These are phyloP conservation scores for Garcia nutans DNA, from an alignment of 345 rosid species.

Conservation along the genomic window DNA sequence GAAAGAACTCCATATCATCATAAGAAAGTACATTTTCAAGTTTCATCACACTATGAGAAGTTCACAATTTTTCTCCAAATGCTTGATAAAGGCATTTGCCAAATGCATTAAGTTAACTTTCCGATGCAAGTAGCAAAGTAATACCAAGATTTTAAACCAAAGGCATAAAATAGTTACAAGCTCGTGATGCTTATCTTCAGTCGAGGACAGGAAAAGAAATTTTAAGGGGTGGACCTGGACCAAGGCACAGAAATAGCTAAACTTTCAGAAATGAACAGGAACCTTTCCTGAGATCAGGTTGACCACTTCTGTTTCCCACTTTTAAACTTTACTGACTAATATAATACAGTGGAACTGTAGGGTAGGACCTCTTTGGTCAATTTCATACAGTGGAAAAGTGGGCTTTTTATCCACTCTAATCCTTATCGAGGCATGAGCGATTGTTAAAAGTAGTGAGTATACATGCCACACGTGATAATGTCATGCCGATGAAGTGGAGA, in stretches of 20 bases:
- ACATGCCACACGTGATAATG: too few species aligned
- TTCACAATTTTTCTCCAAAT: slow-evolving; percentile 2
- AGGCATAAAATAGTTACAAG: background rate
- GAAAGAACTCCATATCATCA: background rate
- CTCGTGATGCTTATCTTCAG: too few species aligned
- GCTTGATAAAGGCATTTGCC: background rate
- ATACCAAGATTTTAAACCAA: background rate
- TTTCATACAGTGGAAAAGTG: background rate
- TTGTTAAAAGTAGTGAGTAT: background rate
- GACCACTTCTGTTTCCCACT: background rate
- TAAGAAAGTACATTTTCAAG: background rate
- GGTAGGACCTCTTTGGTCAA: background rate
- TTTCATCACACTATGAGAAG: slow-evolving; percentile 7
- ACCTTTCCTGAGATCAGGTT: background rate
- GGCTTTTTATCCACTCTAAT: background rate
- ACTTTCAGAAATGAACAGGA: too few species aligned
- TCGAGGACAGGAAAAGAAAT: too few species aligned
- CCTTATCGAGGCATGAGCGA: background rate
- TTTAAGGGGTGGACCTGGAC: too few species aligned
- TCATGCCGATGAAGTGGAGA: background rate
- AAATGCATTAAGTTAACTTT: background rate
- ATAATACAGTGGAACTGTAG: background rate
- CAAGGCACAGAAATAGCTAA: too few species aligned
- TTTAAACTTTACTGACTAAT: background rate
- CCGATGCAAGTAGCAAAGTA: background rate